Base-by-base conservation (phyloP, 441 rosid genomes). In the Biscutella auriculata region DNA sequence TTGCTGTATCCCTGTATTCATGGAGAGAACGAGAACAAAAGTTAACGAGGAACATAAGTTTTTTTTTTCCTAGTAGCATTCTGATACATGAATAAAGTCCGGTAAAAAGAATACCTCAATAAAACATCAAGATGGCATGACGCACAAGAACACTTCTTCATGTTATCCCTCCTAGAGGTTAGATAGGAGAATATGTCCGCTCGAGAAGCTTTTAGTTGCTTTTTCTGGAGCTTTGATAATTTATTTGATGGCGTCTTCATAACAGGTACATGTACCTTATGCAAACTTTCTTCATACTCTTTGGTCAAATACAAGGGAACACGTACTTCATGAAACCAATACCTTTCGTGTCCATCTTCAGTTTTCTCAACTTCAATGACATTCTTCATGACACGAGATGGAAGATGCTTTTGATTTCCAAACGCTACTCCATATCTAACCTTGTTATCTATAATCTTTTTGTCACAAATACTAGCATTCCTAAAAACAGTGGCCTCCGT, bases 301-400 rank as follows among this genome's bases (percentile, higher is more conserved):
- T 91, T 91, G 49, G 83, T 85, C 77, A 91, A 72, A 76, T 80
- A 87, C 58, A 91, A 67, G 56, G 97, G 96, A 50, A 85, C 70
- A 47, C 80, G 77, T 15, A 76, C 60, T 65, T 83, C 88, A 29
- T 64, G 77, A 70, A 83, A 85, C 97, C 96, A 91, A 71, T 77
- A 73, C 66, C 71, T 87, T 25, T 82, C 78, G 53, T 70, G 78
- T 70, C 75, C 82, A 67, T 72, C 83, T 69, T 75, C 73, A 63
- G 50, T 61, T 66, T 75, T 68, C 71, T 82, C 90, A 3, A 72
- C 65, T 51, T 81, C 81, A 48, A 83, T 67, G 52, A 81, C 53
- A 66, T 76, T 82, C 76, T 87, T 91, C 93, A 85, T 76, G 57
- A 91, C 81, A 34, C 96, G 90, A 8, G 96, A 87, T 30, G 97